Base-by-base conservation (phyloP, 192 early-diverging fungal genomes). In the Rhizoclosmatium globosum region DNA sequence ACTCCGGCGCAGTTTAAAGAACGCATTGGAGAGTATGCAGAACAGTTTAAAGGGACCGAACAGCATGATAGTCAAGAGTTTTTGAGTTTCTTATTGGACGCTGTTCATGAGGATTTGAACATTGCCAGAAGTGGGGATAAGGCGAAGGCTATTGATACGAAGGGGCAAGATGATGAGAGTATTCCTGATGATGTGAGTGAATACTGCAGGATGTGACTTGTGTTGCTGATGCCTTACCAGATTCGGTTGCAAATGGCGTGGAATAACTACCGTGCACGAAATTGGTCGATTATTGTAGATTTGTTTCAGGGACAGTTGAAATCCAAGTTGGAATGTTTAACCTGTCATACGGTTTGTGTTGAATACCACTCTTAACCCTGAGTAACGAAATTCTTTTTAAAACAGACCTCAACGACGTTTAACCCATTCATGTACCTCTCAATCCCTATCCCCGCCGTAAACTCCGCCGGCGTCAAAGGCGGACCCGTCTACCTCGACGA, bases 11-110 rank as follows among this genome's bases (percentile, higher is more conserved):
- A 87, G 21, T 97, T 98, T 47, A 88, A 89, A 62, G 80, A 91
- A 46, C 89, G 90, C 1, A 87, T 99, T 13, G 90, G 91, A 15
- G 84, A 88, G 45, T 93, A 92, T 81, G 92, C 93, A 47, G 89
- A 91, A 4, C 93, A 95, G 77, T 99, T 97, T 81, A 87, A 86
- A 46, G 94, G 94, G 4, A 92, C 89, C 60, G 95, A 98, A 64
- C 98, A 99, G 81, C 96, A 99, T 43, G 98, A 99, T 84, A 94
- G 94, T 0, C 98, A 99, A 79, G 97, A 98, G 85, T 98, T 99
- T 84, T 85, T 98, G 11, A 87, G 90, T 2, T 98, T 94, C 79
- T 81, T 99, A 66, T 81, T 98, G 39, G 96, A 98, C 86, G 86
- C 91, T 0, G 79, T 99, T 19, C 97, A 99, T 79, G 98, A 98